Base-by-base conservation (phyloP, 2,329 filamentous ascomycete genomes). In the Beauveria varroae region DNA sequence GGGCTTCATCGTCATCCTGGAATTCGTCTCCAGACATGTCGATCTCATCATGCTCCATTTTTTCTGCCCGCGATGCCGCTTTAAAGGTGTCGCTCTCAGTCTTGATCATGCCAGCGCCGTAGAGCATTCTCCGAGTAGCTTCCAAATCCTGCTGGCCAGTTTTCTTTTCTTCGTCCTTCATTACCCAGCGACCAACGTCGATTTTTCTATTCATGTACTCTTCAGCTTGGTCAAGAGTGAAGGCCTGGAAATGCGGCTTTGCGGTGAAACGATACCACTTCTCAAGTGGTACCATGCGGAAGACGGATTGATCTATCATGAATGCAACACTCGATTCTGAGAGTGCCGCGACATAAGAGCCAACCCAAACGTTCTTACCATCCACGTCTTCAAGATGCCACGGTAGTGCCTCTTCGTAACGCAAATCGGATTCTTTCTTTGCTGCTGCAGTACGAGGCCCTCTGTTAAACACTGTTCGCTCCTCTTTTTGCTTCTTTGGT, bases 301-400 rank as follows among this genome's bases (percentile, higher is more conserved):
- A 95, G 54, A 82, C 85, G 2, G 81, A 80, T 10, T 85, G 82
- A 43, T 86, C 83, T 40, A 91, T 88, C 49, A 91, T 82, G 44
- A 93, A 83, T 59, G 96, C 88, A 65, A 96, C 88, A 56, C 92
- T 90, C 57, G 90, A 87, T 68, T 93, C 88, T 0, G 93, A 96
- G 43, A 98, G 81, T 20, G 92, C 90, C 28, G 89, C 89, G 68
- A 98, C 90, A 68, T 98, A 97, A 61, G 87, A 89, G 50, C 93
- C 95, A 40, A 95, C 87, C 91, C 93, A 98, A 3, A 90, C 89
- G 68, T 96, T 93, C 73, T 93, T 96, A 65, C 92, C 91, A 69
- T 99, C 93, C 46, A 93, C 96, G 72, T 99, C 95, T 72, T 99
- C 95, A 41, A 99, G 75, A 72, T 97, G 93, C 95, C 95, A 99